Evolutionary conservation across 352 stramenopile genomes (phyloP).

Genomic region (Pythium brassicae): DNA sequence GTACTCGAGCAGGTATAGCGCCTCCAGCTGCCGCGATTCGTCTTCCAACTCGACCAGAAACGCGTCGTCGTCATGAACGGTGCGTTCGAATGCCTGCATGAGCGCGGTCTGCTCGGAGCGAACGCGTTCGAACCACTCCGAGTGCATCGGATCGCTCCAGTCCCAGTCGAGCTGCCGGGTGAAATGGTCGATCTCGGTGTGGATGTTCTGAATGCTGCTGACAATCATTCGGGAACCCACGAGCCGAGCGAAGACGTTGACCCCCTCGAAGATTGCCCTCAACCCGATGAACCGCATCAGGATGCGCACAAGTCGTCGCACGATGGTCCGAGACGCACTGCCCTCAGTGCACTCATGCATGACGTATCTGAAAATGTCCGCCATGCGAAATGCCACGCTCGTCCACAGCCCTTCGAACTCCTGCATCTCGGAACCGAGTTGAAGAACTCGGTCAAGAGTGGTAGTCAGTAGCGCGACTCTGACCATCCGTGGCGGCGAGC

Average conservation of each 20-base stretch:
- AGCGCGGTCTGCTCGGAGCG: not conserved
- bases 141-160: slow-evolving; percentile 1
- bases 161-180: not conserved
- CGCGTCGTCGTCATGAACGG: not conserved
- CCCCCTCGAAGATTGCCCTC: not conserved
- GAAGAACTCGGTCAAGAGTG: not conserved
- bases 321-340: not conserved
- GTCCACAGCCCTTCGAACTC: slow-evolving; percentile 1
- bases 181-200: slow-evolving; percentile 3
- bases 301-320: not conserved
- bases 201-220: slow-evolving; percentile 2
- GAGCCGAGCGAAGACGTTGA: not conserved
- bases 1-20: slow-evolving; percentile 1
- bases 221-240: not conserved
- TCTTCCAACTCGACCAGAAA: not conserved
- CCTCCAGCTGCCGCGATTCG: not conserved
- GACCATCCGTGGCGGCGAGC: not conserved
- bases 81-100: not conserved
- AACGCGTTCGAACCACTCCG: not conserved
- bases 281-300: slow-evolving; percentile 1
- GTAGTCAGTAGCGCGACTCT: not conserved
- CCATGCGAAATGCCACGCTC: not conserved
- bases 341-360: not conserved
- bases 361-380: not conserved
- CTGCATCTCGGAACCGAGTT: not conserved